Evolutionary conservation across 306 rosid genomes (phyloP), one percentile per base, ranked within the genome.

Genomic region (Dryas octopetala): DNA sequence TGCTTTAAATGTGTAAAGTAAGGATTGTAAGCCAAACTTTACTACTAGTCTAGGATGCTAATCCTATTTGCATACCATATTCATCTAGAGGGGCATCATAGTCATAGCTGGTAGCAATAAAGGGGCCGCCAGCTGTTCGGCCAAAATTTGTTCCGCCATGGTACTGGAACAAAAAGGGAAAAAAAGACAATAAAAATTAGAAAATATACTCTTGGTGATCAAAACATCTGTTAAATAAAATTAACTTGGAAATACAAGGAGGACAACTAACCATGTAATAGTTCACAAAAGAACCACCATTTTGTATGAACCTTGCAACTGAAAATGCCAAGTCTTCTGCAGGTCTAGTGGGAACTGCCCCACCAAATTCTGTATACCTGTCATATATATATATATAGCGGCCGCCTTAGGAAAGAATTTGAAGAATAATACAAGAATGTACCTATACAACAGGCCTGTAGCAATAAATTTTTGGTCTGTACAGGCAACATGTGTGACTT

Each of bases 61-160:
- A 55, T 38, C 28, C 17, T 49, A 63, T 68, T 53, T 41, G 72
- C 84, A 64, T 96, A 92, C 99, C 99, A 44, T 65, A 95, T 85
- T 95, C 99, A 65, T 95, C 99, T 9, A 95, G 48, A 10, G 97
- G 98, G 68, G 97, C 99, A 80, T 95, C 97, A 51, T 88, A 95
- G 76, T 95, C 98, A 46, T 96, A 96, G 85, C 98, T 96, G 26
- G 98, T 92, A 11, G 99, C 86, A 51, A 92, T 92, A 86, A 92
- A 96, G 52, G 82, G 97, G 45, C 99, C 99, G 15, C 97, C 88
- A 1, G 99, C 82, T 38, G 97, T 92, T 74, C 96, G 74, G 32
- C 93, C 99, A 65, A 96, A 96, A 77, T 96, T 96, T n/a, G 99
- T 96, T 88, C 99, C 99, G 68, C 99, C 99, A 76, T 96, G 99